Conservation (phyloP, 352 stramenopile genomes). For the Blastocystis hominis region DNA sequence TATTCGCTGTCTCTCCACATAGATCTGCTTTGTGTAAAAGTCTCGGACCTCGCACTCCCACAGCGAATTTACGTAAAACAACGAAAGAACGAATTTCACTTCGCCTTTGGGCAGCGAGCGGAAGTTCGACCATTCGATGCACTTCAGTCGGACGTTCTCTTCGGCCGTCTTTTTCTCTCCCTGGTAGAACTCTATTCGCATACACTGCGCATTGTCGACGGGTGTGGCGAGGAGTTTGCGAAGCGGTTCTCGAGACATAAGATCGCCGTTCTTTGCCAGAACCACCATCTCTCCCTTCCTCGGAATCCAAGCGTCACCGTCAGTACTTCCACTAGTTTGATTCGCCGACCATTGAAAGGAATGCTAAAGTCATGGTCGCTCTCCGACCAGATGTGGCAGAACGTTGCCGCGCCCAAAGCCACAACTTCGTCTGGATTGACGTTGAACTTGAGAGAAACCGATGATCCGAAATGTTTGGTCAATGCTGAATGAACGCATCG, state of each 20-base stretch:
- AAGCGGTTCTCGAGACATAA: background rate
- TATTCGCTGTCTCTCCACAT: background rate
- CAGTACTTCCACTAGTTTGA: background rate
- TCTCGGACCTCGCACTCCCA: background rate
- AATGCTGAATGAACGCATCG: background rate
- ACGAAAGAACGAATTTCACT: background rate
- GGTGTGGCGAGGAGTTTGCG: background rate
- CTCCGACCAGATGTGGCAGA: background rate
- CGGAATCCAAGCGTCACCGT: background rate
- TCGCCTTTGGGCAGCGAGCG: background rate
- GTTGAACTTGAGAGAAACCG: background rate
- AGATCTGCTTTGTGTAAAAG: background rate
- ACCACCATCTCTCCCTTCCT: background rate
- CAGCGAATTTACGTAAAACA: background rate
- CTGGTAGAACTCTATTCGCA: background rate
- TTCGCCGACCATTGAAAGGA: background rate
- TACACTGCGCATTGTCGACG: background rate
- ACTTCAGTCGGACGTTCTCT: background rate
- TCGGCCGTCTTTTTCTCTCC: background rate
- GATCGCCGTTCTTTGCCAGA: background rate
- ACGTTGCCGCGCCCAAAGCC: background rate
- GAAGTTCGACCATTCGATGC: background rate
- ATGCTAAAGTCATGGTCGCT: constrained; percentile 67
- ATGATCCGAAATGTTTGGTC: background rate
- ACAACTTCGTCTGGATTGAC: background rate